These are phyloP conservation scores for Leishmania martiniquensis DNA, from an alignment of 208 protist species.

Conservation along the genomic window DNA sequence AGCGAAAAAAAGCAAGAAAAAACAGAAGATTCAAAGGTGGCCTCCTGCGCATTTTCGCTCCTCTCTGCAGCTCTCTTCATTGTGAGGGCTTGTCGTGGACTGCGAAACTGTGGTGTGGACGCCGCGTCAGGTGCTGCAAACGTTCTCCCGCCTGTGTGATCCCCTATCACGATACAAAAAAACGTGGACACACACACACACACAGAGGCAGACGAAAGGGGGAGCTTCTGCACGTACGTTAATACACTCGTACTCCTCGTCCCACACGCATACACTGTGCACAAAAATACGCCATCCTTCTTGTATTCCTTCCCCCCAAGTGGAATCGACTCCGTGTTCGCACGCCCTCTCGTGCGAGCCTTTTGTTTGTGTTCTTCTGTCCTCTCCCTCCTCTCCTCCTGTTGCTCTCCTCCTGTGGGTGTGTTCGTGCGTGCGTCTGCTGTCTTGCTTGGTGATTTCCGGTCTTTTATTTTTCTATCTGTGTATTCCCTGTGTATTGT, in stretches of 20 bases:
- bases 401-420: not conserved
- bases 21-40: too few relatives aligned
- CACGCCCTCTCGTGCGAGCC: not conserved
- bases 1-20: too few relatives aligned
- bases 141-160: too few relatives aligned
- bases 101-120: too few relatives aligned
- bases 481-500: not conserved
- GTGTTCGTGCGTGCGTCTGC: not conserved
- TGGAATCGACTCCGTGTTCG: not conserved
- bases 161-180: too few relatives aligned
- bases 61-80: too few relatives aligned
- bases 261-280: not conserved
- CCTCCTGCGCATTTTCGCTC: too few relatives aligned
- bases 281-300: not conserved
- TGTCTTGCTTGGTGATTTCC: not conserved
- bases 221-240: not conserved
- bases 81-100: too few relatives aligned
- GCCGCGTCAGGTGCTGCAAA: too few relatives aligned
- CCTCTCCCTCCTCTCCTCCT: not conserved
- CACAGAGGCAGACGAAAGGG: not conserved
- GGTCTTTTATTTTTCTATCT: conserved; percentile 1
- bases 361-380: not conserved
- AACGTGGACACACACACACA: not conserved
- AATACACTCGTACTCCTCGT: not conserved
- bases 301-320: not conserved